phyloP scores from a whole-genome alignment of 495 filamentous ascomycete species.

The Penicillium flavigenum region DNA sequence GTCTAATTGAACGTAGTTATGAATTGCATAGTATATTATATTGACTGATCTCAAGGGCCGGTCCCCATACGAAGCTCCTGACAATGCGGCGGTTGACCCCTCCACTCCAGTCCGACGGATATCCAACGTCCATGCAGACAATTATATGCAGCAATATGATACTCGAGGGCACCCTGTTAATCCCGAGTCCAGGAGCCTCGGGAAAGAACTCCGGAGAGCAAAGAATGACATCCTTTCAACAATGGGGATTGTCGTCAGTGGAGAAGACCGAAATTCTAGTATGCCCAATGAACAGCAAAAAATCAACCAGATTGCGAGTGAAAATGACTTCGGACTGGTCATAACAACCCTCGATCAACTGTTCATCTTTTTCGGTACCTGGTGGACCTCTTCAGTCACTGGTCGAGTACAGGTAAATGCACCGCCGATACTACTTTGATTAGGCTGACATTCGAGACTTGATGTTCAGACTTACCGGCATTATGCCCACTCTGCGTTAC shows the following conservation, averaged over 20 bases:
- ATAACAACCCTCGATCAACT: slow-evolving; percentile 45
- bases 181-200: slow-evolving; percentile 48
- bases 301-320: slow-evolving; percentile 43
- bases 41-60: slow-evolving; percentile 56
- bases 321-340: slow-evolving; percentile 52
- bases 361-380: slow-evolving; percentile 43
- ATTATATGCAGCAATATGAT: slow-evolving; percentile 65
- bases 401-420: slow-evolving; percentile 48
- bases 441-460: slow-evolving; percentile 8
- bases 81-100: slow-evolving; percentile 22
- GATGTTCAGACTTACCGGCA: slow-evolving; percentile 44
- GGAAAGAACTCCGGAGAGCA: slow-evolving; percentile 47
- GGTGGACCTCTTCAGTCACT: slow-evolving; percentile 46
- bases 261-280: slow-evolving; percentile 38
- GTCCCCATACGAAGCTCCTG: slow-evolving; percentile 68
- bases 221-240: slow-evolving; percentile 60
- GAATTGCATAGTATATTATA: slow-evolving; percentile 8
- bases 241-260: slow-evolving; percentile 52
- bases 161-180: slow-evolving; percentile 68
- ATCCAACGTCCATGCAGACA: slow-evolving; percentile 45
- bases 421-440: neutral
- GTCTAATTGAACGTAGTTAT: neutral
- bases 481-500: slow-evolving; percentile 42
- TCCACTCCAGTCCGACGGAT: slow-evolving; percentile 26
- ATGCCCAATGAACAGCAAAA: slow-evolving; percentile 42